Evolutionary conservation across 2,329 filamentous ascomycete species (phyloP), one percentile per base, ranked within the genome.

Genomic region (Pestalotiopsis sp.): DNA sequence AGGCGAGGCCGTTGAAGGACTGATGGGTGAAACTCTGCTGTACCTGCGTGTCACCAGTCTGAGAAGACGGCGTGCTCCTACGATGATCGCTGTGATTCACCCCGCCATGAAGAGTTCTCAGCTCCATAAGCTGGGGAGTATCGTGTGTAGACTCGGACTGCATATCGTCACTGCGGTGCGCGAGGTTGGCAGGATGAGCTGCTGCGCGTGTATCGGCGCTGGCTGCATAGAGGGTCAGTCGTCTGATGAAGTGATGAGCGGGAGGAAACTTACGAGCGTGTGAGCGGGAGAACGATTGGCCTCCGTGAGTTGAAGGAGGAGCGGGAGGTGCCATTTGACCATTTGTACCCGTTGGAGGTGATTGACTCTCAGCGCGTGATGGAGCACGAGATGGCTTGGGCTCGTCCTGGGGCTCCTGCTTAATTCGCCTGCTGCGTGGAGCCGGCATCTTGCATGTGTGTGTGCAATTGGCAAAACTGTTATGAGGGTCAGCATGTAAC

Each of bases 1-100:
- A 83, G 0, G 90, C 90, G 4, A 94, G 88, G 6, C 86, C 84
- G 58, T 74, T 84, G 72, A 80, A 87, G 4, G 76, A 81, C n/a
- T 70, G 77, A 63, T 81, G 80, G 1, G 77, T 78, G 39, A 76
- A 79, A 52, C 76, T 78, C 20, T 75, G 73, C 27, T 78, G 75
- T 45, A 72, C 69, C 58, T 77, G 76, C 62, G 73, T 77, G 7
- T 77, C 76, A 9, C 70, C 72, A 68, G 70, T 75, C 39, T 77
- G 76, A 2, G 66, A 67, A 13, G 66, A 67, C 17, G 64, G 52
- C 13, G 59, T 66, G 49, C 65, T 59, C 25, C 65, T 27, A 13
- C 65, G 31, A 11, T n/a, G 27, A 45, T 11, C 14, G n/a, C 20
- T 39, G 23, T n/a, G n/a, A 9, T 66, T 56, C 7, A 25, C 20